phyloP scores from a whole-genome alignment of 2,329 filamentous ascomycete species.

The Teratosphaeria pseudoeucalypti region DNA sequence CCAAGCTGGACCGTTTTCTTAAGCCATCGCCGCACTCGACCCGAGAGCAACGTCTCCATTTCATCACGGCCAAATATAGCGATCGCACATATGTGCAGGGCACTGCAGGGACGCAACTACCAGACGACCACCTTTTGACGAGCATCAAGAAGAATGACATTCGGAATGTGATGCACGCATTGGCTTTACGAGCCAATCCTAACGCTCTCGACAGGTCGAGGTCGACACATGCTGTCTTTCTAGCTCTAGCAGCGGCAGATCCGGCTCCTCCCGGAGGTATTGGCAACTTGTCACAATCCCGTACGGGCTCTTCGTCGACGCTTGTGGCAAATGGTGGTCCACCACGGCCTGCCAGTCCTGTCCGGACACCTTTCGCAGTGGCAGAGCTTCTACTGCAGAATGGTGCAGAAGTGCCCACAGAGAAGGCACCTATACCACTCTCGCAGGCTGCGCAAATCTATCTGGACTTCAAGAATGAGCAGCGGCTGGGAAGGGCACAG shows the following conservation, averaged over 20 bases:
- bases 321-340: conserved; percentile 15
- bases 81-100: conserved; percentile 73
- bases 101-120: conserved; percentile 52
- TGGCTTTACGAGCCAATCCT: conserved; percentile 76
- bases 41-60: conserved; percentile 81
- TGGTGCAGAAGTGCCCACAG: conserved; percentile 71
- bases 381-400: conserved; percentile 91
- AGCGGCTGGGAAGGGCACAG: conserved; percentile 27
- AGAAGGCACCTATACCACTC: conserved; percentile 71
- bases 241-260: conserved; percentile 86
- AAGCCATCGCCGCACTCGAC: conserved; percentile 72
- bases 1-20: conserved; percentile 59
- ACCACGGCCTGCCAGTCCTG: conserved; percentile 32
- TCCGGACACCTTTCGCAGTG: conserved; percentile 60
- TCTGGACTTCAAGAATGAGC: conserved; percentile 62
- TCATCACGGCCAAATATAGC: conserved; percentile 92
- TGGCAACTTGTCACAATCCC: conserved; percentile 38
- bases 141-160: conserved; percentile 96
- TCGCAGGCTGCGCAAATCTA: conserved; percentile 72
- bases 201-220: conserved; percentile 79
- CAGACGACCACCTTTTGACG: conserved; percentile 81
- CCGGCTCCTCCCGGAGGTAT: conserved; percentile 60
- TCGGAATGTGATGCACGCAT: conserved; percentile 79
- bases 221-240: conserved; percentile 77
- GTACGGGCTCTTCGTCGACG: conserved; percentile 31